Base-by-base conservation (phyloP, 495 filamentous ascomycete species). In the Hypoxylon cercidicola region DNA sequence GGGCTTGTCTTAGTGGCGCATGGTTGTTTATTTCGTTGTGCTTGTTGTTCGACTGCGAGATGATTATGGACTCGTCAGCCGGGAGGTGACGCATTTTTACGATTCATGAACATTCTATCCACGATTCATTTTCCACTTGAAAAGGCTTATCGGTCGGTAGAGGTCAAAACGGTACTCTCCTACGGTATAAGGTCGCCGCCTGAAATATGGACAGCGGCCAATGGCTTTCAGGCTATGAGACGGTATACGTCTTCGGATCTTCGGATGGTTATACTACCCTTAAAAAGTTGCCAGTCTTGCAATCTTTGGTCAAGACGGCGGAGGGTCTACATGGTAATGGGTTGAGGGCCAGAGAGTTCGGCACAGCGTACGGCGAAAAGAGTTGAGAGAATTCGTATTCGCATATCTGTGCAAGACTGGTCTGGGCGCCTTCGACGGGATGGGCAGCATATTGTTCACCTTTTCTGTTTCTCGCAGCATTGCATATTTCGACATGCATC, bases 101-200 rank as follows among this genome's bases (percentile, higher is more conserved):
- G 66, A 69, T 65, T 69, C 60, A 69, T 62, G 66, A 64, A 52
- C 51, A 56, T 60, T 57, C 53, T 57, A 57, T 58, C 45, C 34
- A 60, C 43, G 56, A 53, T 66, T 64, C 43, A 53, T 66, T 61
- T 53, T 52, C 53, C 34, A 44, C 50, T 49, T 46, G 45, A 56
- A 41, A 62, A 9, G 52, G 51, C 30, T 66, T 61, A 61, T 69
- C 66, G 56, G 55, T 32, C 30, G 30, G 66, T 60, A 64, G 66
- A 69, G 66, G 66, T 65, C 66, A 69, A 60, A 69, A 69, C 66
- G 62, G 66, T 65, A 69, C 66, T 69, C 65, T 68, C 51, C 47
- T 55, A 58, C 53, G 62, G 61, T 63, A 68, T 64, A 47, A 20
- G 59, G 45, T 51, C 55, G 65, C 59, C 51, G 39, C 65, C 60